phyloP scores from a whole-genome alignment of 2,329 filamentous ascomycete genomes.

The Coniochaeta pulveracea region DNA sequence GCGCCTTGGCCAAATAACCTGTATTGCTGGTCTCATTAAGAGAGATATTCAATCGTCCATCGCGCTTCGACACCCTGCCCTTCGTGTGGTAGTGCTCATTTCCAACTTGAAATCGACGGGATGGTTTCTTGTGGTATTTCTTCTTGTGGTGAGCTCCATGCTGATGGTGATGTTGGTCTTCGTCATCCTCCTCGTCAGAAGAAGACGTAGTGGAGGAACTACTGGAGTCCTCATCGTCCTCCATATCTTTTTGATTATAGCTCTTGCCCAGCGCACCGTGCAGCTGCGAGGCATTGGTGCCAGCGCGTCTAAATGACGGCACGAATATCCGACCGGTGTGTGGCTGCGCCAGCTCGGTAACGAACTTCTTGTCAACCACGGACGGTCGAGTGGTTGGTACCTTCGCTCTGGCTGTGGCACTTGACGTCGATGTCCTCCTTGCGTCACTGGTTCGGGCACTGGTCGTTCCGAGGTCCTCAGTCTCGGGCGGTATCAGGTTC shows the following conservation, averaged over 20 bases:
- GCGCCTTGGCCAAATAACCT: conserved; percentile 63
- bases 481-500: conserved; percentile 18
- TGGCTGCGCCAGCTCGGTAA: conserved; percentile 10
- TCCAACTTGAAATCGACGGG: conserved; percentile 44
- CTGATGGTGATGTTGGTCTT: not conserved
- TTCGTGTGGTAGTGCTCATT: conserved; percentile 56
- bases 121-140: conserved; percentile 19
- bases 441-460: not conserved
- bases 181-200: conserved; percentile 12
- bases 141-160: not conserved
- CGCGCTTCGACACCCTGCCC: conserved; percentile 53
- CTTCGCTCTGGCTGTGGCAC: not conserved
- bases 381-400: not conserved
- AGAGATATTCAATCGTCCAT: conserved; percentile 62
- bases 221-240: conserved; percentile 12
- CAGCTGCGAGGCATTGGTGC: conserved; percentile 17
- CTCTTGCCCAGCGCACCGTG: conserved; percentile 15
- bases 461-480: conserved; percentile 4
- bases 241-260: conserved; percentile 4
- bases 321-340: conserved; percentile 9
- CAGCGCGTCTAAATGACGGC: conserved; percentile 12
- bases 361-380: conserved; percentile 9
- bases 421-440: not conserved
- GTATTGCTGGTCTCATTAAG: conserved; percentile 59
- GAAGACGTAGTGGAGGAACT: conserved; percentile 13